These are phyloP conservation scores for Chrysoporthe deuterocubensis DNA, from an alignment of 2,329 filamentous ascomycete genomes.

Conservation along the genomic window DNA sequence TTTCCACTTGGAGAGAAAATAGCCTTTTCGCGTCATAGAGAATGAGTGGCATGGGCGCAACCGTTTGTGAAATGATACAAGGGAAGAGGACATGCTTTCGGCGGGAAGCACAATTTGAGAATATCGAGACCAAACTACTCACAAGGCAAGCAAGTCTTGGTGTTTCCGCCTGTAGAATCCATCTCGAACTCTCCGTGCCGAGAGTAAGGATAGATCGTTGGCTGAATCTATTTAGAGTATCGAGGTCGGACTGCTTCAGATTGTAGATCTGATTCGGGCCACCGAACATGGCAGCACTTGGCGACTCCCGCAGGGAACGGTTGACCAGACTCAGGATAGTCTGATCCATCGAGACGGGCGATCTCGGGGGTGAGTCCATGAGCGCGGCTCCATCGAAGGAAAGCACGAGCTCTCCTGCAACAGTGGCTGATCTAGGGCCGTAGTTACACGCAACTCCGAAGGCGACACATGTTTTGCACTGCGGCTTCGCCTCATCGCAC, in stretches of 20 bases:
- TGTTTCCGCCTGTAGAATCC: constrained; percentile 42
- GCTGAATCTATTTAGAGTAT: constrained; percentile 47
- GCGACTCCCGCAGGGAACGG: constrained; percentile 28
- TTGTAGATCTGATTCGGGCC: constrained; percentile 36
- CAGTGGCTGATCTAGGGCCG: constrained; percentile 31
- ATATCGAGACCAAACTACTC: constrained; percentile 24
- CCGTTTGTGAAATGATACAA: too few species aligned
- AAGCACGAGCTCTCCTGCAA: constrained; percentile 38
- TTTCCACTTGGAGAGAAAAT: too few species aligned
- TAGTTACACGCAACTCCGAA: constrained; percentile 56
- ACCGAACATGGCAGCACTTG: constrained; percentile 26
- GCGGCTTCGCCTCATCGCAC: constrained; percentile 59
- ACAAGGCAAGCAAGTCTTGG: constrained; percentile 46
- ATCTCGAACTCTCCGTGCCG: constrained; percentile 37
- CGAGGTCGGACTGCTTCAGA: constrained; percentile 39
- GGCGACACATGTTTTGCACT: constrained; percentile 51
- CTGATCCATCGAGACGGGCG: constrained; percentile 28
- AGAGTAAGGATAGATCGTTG: constrained; percentile 47
- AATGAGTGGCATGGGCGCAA: too few species aligned
- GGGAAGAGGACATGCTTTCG: background rate
- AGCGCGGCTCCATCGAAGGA: constrained; percentile 34
- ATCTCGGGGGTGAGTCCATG: constrained; percentile 30
- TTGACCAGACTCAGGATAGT: constrained; percentile 31
- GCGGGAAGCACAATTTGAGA: background rate
- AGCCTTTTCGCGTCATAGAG: too few species aligned